phyloP scores from a whole-genome alignment of 495 filamentous ascomycete species.

The Aspergillus incahuasiensis region DNA sequence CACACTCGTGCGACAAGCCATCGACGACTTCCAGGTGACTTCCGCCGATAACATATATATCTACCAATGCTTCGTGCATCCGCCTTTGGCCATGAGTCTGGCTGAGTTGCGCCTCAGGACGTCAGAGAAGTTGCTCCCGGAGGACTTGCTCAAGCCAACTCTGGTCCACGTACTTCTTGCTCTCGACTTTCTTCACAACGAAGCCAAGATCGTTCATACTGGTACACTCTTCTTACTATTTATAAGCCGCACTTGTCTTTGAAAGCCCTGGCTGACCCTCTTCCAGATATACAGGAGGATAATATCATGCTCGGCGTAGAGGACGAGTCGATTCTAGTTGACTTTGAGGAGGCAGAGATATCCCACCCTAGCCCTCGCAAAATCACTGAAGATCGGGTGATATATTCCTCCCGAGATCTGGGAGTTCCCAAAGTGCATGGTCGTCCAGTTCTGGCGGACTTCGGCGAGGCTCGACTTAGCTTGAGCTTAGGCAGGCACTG shows the following conservation, averaged over 20 bases:
- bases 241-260: no score
- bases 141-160: conserved; percentile 1
- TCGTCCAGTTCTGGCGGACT: conserved; percentile 24
- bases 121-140: neutral
- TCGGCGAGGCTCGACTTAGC: conserved; percentile 24
- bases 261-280: no score
- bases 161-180: conserved; percentile 11
- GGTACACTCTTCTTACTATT: no score
- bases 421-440: conserved; percentile 8
- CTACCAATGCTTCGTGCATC: conserved; percentile 27
- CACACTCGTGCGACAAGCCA: conserved; percentile 11
- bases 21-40: conserved; percentile 21
- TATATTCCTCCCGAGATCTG: conserved; percentile 16
- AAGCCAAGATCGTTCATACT: conserved; percentile 9
- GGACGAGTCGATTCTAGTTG: conserved; percentile 26
- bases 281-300: conserved; percentile 25
- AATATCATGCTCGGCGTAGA: conserved; percentile 28
- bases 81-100: conserved; percentile 24
- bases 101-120: conserved; percentile 11
- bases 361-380: conserved; percentile 20
- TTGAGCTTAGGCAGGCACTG: conserved; percentile 14
- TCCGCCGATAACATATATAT: conserved; percentile 9
- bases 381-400: conserved; percentile 13
- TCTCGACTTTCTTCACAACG: conserved; percentile 14
- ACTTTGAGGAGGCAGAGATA: conserved; percentile 25